phyloP scores from a whole-genome alignment of 139 green algal genomes.

The Chlamydomonas sp. region DNA sequence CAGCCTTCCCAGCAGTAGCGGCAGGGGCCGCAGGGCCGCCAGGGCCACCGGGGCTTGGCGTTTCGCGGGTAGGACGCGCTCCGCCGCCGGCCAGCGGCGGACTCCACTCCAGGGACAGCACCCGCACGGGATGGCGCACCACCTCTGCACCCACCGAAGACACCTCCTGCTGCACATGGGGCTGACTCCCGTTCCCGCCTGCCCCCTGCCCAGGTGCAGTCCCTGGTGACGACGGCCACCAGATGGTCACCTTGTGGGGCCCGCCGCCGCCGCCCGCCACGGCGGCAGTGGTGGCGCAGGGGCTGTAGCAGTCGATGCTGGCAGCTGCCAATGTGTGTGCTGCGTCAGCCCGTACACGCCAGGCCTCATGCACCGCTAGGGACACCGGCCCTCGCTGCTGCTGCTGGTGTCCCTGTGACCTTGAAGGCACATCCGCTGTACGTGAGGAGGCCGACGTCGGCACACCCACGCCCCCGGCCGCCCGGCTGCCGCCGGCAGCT shows the following conservation, averaged over 20 bases:
- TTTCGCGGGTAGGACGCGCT: not conserved
- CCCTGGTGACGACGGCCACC: conserved; percentile 53
- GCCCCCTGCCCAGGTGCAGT: not conserved
- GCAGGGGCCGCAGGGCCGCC: not conserved
- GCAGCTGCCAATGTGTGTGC: conserved; percentile 57
- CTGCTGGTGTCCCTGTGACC: not conserved
- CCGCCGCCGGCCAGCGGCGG: conserved; percentile 35
- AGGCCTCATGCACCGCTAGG: conserved; percentile 38
- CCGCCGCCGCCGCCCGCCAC: not conserved
- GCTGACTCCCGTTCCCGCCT: not conserved
- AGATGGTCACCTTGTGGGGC: conserved; percentile 58
- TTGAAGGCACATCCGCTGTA: not conserved
- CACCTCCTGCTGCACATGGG: not conserved
- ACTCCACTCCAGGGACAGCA: conserved; percentile 59
- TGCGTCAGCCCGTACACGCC: conserved; percentile 41
- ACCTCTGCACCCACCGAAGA: conserved; percentile 52
- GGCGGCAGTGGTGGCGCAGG: conserved; percentile 54
- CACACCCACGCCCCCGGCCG: not conserved
- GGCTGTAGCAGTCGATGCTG: conserved; percentile 41
- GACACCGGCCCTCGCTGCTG: not conserved
- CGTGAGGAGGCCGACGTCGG: not conserved
- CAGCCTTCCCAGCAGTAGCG: not conserved
- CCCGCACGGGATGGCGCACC: conserved; percentile 55
- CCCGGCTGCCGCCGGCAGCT: not conserved
- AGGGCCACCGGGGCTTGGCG: no score